Percentiles rank a stretch among this genome's conserved stretches.
These are phyloP conservation scores for Radiomyces spectabilis DNA, from an alignment of 192 early-diverging fungal species.

Conservation along the genomic window DNA sequence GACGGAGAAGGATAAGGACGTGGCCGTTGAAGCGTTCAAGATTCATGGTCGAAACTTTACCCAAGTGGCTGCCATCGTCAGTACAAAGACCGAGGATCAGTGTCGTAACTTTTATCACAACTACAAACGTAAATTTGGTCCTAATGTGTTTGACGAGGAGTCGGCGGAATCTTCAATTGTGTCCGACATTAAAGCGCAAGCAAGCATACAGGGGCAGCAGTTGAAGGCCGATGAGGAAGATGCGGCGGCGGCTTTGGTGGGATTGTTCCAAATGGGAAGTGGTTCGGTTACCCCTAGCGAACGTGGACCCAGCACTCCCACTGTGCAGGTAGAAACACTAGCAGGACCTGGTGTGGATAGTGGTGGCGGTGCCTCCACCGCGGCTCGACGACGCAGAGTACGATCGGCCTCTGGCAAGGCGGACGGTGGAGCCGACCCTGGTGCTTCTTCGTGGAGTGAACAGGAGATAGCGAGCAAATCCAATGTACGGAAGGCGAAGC, in stretches of 20 bases:
- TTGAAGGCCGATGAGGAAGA: conserved; percentile 32
- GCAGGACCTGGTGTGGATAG: no score
- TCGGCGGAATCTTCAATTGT: no score
- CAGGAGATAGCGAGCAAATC: no score
- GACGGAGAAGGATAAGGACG: conserved; percentile 52
- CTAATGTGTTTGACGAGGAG: conserved; percentile 44
- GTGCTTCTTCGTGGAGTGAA: no score
- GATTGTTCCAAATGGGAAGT: conserved; percentile 33
- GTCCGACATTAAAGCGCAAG: no score
- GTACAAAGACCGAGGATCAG: conserved; percentile 71
- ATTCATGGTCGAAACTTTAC: conserved; percentile 64
- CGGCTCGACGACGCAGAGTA: neutral
- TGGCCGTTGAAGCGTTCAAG: conserved; percentile 57
- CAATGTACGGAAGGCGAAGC: no score
- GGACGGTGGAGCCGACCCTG: no score
- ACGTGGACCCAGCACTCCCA: neutral
- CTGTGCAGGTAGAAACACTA: no score
- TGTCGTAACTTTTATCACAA: conserved; percentile 75
- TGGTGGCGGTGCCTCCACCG: no score
- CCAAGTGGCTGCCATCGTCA: conserved; percentile 61
- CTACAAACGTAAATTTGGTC: conserved; percentile 61
- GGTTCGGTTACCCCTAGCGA: no score
- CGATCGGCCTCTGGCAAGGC: conserved; percentile 10
- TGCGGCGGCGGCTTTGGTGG: conserved; percentile 31
- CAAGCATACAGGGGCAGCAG: no score